Conservation (phyloP, 148 eudicot species). For the Fagopyrum esculentum region DNA sequence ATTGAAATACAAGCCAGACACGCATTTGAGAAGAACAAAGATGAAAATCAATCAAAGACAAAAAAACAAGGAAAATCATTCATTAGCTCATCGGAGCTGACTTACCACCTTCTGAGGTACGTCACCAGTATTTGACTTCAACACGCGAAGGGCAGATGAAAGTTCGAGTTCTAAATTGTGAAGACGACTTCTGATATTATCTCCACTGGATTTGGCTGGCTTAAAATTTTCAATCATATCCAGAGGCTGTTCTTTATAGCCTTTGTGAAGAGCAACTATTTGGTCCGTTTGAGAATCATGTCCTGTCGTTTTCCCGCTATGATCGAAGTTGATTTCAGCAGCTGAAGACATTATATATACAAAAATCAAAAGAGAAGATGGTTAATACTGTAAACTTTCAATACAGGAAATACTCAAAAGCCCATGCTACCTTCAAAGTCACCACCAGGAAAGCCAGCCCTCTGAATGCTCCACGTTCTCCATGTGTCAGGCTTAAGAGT, state of each 20-base stretch:
- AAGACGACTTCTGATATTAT: constrained; percentile 49
- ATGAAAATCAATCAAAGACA: not conserved
- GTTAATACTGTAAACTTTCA: not conserved
- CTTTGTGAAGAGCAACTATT: constrained; percentile 18
- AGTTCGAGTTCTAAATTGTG: constrained; percentile 65
- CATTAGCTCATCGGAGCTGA: not conserved
- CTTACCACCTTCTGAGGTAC: constrained; percentile 25
- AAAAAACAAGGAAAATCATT: not conserved
- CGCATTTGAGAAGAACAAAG: not conserved
- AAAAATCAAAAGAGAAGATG: not conserved
- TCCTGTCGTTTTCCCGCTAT: constrained; percentile 13
- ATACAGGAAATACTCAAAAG: not conserved
- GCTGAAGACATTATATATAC: constrained; percentile 29
- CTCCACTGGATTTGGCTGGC: not conserved
- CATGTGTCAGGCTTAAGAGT: constrained; percentile 38
- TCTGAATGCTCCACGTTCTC: constrained; percentile 56
- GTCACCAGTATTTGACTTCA: constrained; percentile 42
- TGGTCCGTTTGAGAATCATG: constrained; percentile 23
- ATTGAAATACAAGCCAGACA: not conserved
- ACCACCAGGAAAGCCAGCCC: constrained; percentile 39
- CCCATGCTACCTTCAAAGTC: constrained; percentile 64
- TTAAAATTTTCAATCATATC: constrained; percentile 2
- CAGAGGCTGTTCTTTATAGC: constrained; percentile 19
- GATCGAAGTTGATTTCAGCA: constrained; percentile 41
- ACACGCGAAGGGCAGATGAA: constrained; percentile 39